phyloP scores from a whole-genome alignment of 805 yeast genomes.

The Cyberlindnera xylosilytica region DNA sequence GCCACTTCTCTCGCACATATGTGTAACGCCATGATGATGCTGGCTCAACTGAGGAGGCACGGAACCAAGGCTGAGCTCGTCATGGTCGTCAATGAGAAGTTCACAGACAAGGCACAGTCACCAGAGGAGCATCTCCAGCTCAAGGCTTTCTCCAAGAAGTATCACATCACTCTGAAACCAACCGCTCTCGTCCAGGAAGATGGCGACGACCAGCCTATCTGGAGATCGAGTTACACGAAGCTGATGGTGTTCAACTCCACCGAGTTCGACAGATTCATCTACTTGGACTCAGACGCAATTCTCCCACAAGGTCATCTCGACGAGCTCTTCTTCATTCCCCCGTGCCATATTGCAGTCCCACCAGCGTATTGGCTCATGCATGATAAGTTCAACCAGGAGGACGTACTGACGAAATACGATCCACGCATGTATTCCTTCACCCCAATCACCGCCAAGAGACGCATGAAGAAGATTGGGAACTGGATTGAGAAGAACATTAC shows the following conservation, averaged over 20 bases:
- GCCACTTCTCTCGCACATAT: slow-evolving; percentile 52
- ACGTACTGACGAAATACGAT: slow-evolving; percentile 17
- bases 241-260: slow-evolving; percentile 47
- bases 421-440: slow-evolving; percentile 22
- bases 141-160: background rate
- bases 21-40: slow-evolving; percentile 49
- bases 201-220: slow-evolving; percentile 26
- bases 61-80: slow-evolving; percentile 45
- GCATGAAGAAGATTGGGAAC: too few relatives aligned
- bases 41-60: slow-evolving; percentile 35
- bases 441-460: too few relatives aligned
- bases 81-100: slow-evolving; percentile 29
- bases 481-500: too few relatives aligned
- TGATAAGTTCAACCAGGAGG: slow-evolving; percentile 24
- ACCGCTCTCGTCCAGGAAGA: slow-evolving; percentile 18
- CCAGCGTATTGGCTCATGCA: slow-evolving; percentile 39
- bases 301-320: slow-evolving; percentile 41
- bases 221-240: slow-evolving; percentile 56
- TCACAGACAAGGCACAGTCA: background rate
- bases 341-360: slow-evolving; percentile 44
- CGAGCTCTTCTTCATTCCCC: slow-evolving; percentile 50
- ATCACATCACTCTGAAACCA: slow-evolving; percentile 18
- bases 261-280: slow-evolving; percentile 51
- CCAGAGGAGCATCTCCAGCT: background rate
- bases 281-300: slow-evolving; percentile 55